Conservation (phyloP, 2,329 filamentous ascomycete species). For the Fusarium drepaniforme region DNA sequence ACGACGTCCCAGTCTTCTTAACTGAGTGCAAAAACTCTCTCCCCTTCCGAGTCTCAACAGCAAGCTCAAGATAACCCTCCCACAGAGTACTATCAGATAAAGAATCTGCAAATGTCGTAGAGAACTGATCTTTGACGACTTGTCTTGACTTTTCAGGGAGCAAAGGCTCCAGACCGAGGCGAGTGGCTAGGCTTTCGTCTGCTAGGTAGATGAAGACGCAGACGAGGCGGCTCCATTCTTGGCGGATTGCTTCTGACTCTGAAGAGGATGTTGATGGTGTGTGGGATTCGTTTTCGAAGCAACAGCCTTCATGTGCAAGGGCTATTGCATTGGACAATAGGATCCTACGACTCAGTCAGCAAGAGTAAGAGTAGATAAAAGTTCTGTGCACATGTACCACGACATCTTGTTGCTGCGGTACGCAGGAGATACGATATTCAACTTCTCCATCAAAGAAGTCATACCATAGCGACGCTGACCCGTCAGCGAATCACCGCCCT, state of each 20-base stretch:
- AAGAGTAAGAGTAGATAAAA: background rate
- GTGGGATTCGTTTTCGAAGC: constrained; percentile 19
- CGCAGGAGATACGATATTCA: constrained; percentile 29
- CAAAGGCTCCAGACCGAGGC: constrained; percentile 24
- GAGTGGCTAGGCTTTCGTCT: constrained; percentile 22
- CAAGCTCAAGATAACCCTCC: constrained; percentile 30
- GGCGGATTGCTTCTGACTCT: background rate
- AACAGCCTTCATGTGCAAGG: constrained; percentile 27
- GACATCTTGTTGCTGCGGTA: constrained; percentile 37
- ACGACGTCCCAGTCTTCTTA: background rate
- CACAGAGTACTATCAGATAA: constrained; percentile 18
- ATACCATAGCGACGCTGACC: constrained; percentile 26
- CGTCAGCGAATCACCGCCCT: constrained; percentile 7
- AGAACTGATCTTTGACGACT: constrained; percentile 23
- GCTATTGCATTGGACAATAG: constrained; percentile 33
- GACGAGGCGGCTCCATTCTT: constrained; percentile 29
- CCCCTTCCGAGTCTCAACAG: constrained; percentile 18
- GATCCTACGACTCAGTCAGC: constrained; percentile 5
- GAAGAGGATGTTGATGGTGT: background rate
- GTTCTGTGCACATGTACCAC: background rate
- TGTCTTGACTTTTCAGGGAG: constrained; percentile 28
- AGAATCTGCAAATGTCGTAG: constrained; percentile 22
- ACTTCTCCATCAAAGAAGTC: constrained; percentile 32
- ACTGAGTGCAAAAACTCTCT: constrained; percentile 26
- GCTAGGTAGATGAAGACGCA: constrained; percentile 31